Conservation (phyloP, 1,139 yeast species). For the Lodderomyces oxycetoniae region DNA sequence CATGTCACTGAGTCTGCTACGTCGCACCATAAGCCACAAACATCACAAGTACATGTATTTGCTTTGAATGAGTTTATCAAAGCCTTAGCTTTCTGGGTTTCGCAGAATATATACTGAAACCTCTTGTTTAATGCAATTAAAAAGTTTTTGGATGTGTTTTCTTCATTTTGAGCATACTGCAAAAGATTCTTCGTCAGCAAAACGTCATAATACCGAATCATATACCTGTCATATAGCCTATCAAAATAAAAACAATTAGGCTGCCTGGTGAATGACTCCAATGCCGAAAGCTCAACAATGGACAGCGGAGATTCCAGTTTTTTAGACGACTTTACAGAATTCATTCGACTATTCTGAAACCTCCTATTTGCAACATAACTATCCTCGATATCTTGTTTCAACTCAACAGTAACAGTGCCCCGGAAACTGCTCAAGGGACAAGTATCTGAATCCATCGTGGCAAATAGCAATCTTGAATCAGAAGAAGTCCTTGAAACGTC, state of each 20-base stretch:
- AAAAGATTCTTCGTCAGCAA: constrained; percentile 36
- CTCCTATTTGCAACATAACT: constrained; percentile 10
- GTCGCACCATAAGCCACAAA: constrained; percentile 78
- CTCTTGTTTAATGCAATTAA: constrained; percentile 61
- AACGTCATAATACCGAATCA: constrained; percentile 78
- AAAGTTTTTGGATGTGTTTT: constrained; percentile 53
- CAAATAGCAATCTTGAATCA: constrained; percentile 74
- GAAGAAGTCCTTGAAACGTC: constrained; percentile 66
- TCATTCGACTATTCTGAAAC: not conserved
- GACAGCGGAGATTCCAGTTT: constrained; percentile 16
- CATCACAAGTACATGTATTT: constrained; percentile 52
- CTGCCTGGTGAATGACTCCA: constrained; percentile 48
- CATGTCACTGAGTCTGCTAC: constrained; percentile 74
- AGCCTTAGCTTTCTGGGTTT: constrained; percentile 63
- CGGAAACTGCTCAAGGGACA: constrained; percentile 76
- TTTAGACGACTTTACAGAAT: not conserved
- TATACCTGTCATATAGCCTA: constrained; percentile 80
- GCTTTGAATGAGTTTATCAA: constrained; percentile 60
- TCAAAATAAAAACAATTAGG: constrained; percentile 84
- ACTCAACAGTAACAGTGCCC: constrained; percentile 70
- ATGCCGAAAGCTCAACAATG: constrained; percentile 14
- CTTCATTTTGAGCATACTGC: constrained; percentile 51
- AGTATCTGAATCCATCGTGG: constrained; percentile 82
- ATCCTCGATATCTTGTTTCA: constrained; percentile 60
- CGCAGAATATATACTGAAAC: constrained; percentile 72